These are phyloP conservation scores for Mycena amicta DNA, from an alignment of 768 basidiomycete genomes.

Conservation along the genomic window DNA sequence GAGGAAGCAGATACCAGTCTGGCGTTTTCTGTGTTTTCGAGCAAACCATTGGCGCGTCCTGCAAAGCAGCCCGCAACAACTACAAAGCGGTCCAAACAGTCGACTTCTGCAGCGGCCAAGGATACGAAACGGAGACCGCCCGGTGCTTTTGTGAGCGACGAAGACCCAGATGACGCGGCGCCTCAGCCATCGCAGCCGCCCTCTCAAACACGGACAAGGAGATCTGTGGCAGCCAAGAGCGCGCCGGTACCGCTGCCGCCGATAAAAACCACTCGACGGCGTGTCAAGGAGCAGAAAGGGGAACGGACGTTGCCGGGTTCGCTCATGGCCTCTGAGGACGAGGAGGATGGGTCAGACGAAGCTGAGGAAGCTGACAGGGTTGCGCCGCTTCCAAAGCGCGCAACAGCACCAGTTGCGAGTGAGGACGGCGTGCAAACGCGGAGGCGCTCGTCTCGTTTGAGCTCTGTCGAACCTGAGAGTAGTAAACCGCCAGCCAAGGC, in stretches of 20 bases:
- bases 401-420: constrained; percentile 35
- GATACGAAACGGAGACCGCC: constrained; percentile 40
- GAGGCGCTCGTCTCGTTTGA: constrained; percentile 47
- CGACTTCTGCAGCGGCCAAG: constrained; percentile 17
- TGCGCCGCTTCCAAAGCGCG: constrained; percentile 38
- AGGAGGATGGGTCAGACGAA: constrained; percentile 33
- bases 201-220: constrained; percentile 9
- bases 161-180: constrained; percentile 35
- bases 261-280: constrained; percentile 6
- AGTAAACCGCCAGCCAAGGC: too few species aligned
- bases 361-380: constrained; percentile 41
- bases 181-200: constrained; percentile 19
- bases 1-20: constrained; percentile 20
- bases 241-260: constrained; percentile 9
- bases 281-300: constrained; percentile 13
- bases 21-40: constrained; percentile 35
- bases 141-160: constrained; percentile 48
- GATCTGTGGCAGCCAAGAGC: constrained; percentile 8
- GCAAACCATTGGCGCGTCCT: constrained; percentile 18
- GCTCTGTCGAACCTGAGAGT: constrained; percentile 12
- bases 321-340: constrained; percentile 31
- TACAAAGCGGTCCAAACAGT: constrained; percentile 11
- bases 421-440: constrained; percentile 39
- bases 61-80: constrained; percentile 6
- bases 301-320: constrained; percentile 28